phyloP scores from a whole-genome alignment of 305 asterid genomes.

The Fraxinus sp. region DNA sequence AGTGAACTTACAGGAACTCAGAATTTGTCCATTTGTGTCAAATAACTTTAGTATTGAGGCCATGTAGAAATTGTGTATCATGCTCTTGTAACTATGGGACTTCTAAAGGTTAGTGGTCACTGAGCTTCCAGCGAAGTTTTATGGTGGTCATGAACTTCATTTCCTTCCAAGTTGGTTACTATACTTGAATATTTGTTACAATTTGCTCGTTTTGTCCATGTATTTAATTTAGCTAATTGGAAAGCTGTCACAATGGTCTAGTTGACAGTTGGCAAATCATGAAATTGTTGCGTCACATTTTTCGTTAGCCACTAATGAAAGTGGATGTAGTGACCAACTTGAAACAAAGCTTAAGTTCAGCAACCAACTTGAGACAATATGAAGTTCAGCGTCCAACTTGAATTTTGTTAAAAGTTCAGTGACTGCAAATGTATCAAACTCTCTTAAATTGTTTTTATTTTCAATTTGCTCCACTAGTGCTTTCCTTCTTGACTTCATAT shows the following conservation, averaged over 20 bases:
- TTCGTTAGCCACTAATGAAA: background rate
- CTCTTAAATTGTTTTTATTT: background rate
- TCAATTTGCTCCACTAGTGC: background rate
- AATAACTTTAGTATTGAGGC: background rate
- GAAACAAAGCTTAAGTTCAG: background rate
- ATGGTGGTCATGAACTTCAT: background rate
- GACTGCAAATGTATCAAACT: background rate
- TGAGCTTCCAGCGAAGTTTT: background rate
- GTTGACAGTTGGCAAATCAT: background rate
- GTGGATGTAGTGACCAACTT: background rate
- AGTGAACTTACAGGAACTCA: background rate
- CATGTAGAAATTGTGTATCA: background rate
- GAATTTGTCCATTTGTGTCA: background rate
- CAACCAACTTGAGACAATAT: background rate
- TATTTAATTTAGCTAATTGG: background rate
- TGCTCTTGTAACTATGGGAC: background rate
- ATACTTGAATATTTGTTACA: background rate
- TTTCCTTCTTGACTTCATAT: background rate
- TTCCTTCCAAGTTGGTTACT: background rate
- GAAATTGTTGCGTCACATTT: background rate
- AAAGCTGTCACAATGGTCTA: background rate
- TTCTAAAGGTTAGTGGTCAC: background rate
- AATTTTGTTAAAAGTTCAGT: background rate
- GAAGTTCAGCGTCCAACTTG: background rate
- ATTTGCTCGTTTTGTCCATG: background rate